Evolutionary conservation across 345 rosid genomes (phyloP).

Genomic region (Trapa bicornis): DNA sequence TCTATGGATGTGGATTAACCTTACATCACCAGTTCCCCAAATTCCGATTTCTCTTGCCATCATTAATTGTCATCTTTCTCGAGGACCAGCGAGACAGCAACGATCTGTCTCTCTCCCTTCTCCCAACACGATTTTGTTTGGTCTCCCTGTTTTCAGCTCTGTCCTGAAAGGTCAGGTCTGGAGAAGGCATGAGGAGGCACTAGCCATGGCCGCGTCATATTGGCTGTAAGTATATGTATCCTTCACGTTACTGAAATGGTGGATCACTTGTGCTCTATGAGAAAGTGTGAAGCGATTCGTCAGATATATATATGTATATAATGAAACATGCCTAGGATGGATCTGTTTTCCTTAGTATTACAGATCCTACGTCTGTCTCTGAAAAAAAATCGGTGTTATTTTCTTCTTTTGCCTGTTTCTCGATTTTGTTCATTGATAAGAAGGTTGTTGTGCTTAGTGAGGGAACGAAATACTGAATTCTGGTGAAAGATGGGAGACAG

Average conservation of each 20-base stretch:
- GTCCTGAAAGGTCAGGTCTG: not conserved
- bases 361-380: too few species aligned
- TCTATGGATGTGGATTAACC: not conserved
- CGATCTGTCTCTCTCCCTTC: not conserved
- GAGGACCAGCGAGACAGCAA: not conserved
- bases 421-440: too few species aligned
- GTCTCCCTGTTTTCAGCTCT: not conserved
- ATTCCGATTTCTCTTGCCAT: not conserved
- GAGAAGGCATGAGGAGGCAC: not conserved
- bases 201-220: not conserved
- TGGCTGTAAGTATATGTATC: not conserved
- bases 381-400: not conserved
- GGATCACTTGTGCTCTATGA: not conserved
- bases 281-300: too few species aligned
- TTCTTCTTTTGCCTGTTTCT: too few species aligned
- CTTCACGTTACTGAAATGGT: not conserved
- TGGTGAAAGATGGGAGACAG: conserved; percentile 39
- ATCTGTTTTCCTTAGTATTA: too few species aligned
- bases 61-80: not conserved
- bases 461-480: not conserved
- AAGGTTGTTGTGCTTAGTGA: too few species aligned
- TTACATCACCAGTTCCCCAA: not conserved
- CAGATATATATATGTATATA: not conserved
- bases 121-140: not conserved
- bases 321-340: not conserved